These are phyloP conservation scores for Prunella vulgaris DNA, from an alignment of 257 asterid species.

Conservation along the genomic window DNA sequence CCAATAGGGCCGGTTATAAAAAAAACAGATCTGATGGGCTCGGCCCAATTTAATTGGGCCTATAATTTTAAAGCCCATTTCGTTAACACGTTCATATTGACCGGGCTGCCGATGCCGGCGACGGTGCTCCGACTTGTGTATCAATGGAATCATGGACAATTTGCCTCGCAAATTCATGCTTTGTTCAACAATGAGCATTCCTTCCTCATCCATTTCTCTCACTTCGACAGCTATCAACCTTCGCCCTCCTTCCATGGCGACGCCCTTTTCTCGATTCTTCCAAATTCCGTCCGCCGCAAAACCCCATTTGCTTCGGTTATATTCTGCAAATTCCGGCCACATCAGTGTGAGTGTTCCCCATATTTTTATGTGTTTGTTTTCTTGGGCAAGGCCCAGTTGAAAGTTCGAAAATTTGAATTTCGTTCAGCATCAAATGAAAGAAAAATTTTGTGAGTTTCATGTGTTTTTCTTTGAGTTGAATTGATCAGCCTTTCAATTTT, in stretches of 20 bases:
- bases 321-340: conserved; percentile 21
- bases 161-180: background rate
- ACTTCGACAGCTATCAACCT: background rate
- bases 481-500: background rate
- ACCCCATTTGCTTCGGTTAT: conserved; percentile 20
- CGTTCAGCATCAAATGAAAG: background rate
- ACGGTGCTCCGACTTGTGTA: too few relatives aligned
- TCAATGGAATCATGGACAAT: background rate
- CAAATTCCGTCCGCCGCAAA: conserved; percentile 12
- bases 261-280: conserved; percentile 19
- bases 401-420: conserved; percentile 1
- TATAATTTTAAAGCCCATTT: too few relatives aligned
- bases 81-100: too few relatives aligned
- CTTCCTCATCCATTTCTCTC: conserved; percentile 2
- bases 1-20: too few relatives aligned
- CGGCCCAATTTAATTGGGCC: too few relatives aligned
- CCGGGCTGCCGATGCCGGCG: too few relatives aligned
- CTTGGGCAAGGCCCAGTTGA: background rate
- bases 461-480: background rate
- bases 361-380: background rate
- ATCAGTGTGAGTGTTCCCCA: conserved; percentile 27
- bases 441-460: background rate
- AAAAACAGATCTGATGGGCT: too few relatives aligned
- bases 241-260: conserved; percentile 11
- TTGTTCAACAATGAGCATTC: conserved; percentile 24